Percentiles rank a stretch among this genome's conserved stretches.
Conservation (phyloP, 352 stramenopile genomes). For the Pythium periplocum region DNA sequence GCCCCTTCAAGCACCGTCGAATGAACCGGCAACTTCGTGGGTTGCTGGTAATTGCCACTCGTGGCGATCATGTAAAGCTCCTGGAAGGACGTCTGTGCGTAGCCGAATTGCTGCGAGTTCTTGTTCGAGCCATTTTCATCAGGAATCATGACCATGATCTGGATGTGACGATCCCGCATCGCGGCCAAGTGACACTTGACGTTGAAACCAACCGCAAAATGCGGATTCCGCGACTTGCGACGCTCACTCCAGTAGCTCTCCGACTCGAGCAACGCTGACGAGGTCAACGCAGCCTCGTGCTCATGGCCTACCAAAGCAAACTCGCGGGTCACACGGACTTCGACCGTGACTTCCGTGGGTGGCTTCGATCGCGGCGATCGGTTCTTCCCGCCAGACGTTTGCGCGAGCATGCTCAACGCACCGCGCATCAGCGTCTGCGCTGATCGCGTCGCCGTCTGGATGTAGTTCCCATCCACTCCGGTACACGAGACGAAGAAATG, state of each 20-base stretch:
- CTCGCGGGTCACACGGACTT: slow-evolving; percentile 56
- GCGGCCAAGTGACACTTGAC: slow-evolving; percentile 39
- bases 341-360: slow-evolving; percentile 59
- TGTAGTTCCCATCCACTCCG: slow-evolving; percentile 48
- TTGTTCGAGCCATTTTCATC: slow-evolving; percentile 63
- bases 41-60: slow-evolving; percentile 51
- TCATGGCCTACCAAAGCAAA: slow-evolving; percentile 26
- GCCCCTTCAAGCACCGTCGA: slow-evolving; percentile 55
- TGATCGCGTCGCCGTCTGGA: slow-evolving; percentile 36
- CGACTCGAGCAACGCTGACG: slow-evolving; percentile 19
- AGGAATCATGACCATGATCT: slow-evolving; percentile 75
- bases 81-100: slow-evolving; percentile 72
- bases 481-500: slow-evolving; percentile 75
- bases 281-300: background rate
- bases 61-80: slow-evolving; percentile 66
- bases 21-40: slow-evolving; percentile 61
- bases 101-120: slow-evolving; percentile 64
- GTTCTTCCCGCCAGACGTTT: slow-evolving; percentile 22
- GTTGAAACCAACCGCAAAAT: slow-evolving; percentile 66
- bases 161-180: slow-evolving; percentile 57
- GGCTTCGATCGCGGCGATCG: slow-evolving; percentile 47
- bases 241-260: slow-evolving; percentile 75
- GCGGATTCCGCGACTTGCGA: slow-evolving; percentile 50
- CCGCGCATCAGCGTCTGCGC: slow-evolving; percentile 72
- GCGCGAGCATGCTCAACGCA: slow-evolving; percentile 66